Evolutionary conservation across 2,329 filamentous ascomycete species (phyloP), one percentile per base, ranked within the genome.

Genomic region (Claviceps sp.): DNA sequence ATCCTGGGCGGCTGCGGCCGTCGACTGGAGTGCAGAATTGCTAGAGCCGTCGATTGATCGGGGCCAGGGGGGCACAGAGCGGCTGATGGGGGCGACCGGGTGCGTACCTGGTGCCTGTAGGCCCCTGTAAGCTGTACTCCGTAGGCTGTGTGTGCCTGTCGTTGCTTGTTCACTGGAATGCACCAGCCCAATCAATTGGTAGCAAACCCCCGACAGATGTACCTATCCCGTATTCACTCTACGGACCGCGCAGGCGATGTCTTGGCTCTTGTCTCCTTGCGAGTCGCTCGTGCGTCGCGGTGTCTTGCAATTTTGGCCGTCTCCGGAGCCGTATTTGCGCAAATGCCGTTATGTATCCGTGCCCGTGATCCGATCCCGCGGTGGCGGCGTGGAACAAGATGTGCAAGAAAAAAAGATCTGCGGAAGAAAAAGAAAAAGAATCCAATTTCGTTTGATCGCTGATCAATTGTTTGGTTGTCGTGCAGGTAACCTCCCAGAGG

Each of bases 1-100:
- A 14, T 36, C 34, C 45, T 16, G 34, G 36, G 36, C 36, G 29
- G 22, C 17, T 22, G 22, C 14, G 11, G 50, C 50, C 49, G 52
- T 49, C 26, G 44, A 48, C 52, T 53, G 52, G 52, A 53, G 52
- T 50, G 53, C 50, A 54, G 50, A 47, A 47, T 13, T 47, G 42
- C 48, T 50, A 34, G 13, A 43, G 38, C 45, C 43, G 46, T 44
- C 17, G 26, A 34, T 44, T 17, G 42, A 26, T 29, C 17, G 17
- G 17, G 40, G 14, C 17, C 40, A 20, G 17, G 17, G 17, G 42
- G 42, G 20, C 7, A 11, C 42, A 36, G 37, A 37, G 43, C 36
- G 50, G 43, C 38, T 36, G 37, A 20, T 42, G 50, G 44, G 44
- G 22, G 20, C 50, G n/a, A 43, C 38, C 36, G 42, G 44, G 23